Evolutionary conservation across 192 early-diverging fungal genomes (phyloP).

Genomic region (Coemansia sp.): DNA sequence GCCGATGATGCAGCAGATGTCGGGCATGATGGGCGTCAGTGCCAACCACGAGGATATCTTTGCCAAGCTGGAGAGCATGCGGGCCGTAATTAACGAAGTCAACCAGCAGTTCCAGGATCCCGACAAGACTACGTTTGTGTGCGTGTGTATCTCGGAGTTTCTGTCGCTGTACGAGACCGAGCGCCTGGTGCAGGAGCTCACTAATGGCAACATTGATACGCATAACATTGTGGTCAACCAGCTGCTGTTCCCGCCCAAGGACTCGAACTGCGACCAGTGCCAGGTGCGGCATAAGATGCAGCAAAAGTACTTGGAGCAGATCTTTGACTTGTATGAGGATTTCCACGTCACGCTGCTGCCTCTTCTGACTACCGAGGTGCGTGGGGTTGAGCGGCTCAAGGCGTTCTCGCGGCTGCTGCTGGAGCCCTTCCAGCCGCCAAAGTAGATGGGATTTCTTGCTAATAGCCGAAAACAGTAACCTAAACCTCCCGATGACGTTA

Average conservation of each 20-base stretch:
- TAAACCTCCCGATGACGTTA: background rate
- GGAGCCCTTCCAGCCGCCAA: conserved; percentile 64
- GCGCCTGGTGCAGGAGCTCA: conserved; percentile 99
- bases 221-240: conserved; percentile 99
- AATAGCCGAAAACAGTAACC: background rate
- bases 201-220: conserved; percentile 94
- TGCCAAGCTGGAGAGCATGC: conserved; percentile 93
- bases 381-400: conserved; percentile 90
- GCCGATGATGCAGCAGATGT: conserved; percentile 91
- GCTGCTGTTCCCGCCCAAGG: conserved; percentile 89
- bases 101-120: conserved; percentile 99
- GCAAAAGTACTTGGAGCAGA: conserved; percentile 97
- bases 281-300: conserved; percentile 96
- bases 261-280: conserved; percentile 85
- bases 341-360: conserved; percentile 96
- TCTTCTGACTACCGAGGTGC: conserved; percentile 92
- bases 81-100: conserved; percentile 93
- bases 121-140: conserved; percentile 98
- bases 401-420: conserved; percentile 90
- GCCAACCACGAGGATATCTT: conserved; percentile 93
- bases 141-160: conserved; percentile 99
- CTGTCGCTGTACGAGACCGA: conserved; percentile 99
- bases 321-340: conserved; percentile 98
- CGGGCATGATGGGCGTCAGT: conserved; percentile 80
- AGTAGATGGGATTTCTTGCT: conserved; percentile 12